Conservation (phyloP, 768 basidiomycete genomes). For the Tremella mesenterica region DNA sequence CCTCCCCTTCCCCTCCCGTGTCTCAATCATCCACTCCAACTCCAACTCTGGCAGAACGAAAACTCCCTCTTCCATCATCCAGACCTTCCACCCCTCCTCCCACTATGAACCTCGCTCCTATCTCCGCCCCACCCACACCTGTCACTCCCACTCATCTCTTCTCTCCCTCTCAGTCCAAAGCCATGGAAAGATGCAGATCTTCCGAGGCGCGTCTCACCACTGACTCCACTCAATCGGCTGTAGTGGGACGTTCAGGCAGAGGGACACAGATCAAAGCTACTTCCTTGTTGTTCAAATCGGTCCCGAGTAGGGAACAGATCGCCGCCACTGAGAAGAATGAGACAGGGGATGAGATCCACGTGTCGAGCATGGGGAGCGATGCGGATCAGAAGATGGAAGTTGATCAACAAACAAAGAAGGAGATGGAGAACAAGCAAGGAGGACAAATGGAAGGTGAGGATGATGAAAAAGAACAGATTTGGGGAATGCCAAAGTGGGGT, state of each 20-base stretch:
- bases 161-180: constrained; percentile 1
- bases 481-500: constrained; percentile 41
- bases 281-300: constrained; percentile 15
- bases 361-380: too few species aligned
- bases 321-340: constrained; percentile 10
- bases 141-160: constrained; percentile 29
- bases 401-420: not conserved
- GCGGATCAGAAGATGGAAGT: too few species aligned
- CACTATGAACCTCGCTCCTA: constrained; percentile 7
- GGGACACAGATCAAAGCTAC: constrained; percentile 28
- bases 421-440: constrained; percentile 1
- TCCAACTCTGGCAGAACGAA: too few species aligned
- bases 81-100: constrained; percentile 2
- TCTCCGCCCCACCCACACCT: constrained; percentile 37
- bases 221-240: not conserved
- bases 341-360: constrained; percentile 10
- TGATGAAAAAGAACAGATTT: constrained; percentile 11
- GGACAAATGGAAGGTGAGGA: constrained; percentile 34
- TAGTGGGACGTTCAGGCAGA: constrained; percentile 13
- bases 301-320: constrained; percentile 9
- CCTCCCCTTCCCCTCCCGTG: too few species aligned
- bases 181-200: constrained; percentile 33
- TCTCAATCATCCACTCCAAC: too few species aligned
- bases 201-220: constrained; percentile 22
- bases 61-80: too few species aligned